Base-by-base conservation (phyloP, 331 rosid species). In the Acacia pycnantha region DNA sequence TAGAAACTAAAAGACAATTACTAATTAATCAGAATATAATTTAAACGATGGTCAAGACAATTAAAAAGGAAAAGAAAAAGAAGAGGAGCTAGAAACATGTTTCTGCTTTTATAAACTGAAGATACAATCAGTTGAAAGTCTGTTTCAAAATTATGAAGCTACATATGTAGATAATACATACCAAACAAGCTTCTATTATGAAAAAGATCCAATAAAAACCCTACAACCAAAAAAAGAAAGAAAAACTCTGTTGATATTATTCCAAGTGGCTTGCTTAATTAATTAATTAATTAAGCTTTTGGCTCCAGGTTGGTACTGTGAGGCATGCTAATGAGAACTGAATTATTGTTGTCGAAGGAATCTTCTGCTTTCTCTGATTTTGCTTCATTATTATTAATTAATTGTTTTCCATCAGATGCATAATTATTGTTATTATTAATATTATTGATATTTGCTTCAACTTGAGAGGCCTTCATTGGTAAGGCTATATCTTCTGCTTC, bases 401-500 rank as follows among this genome's bases (percentile, higher is more conserved):
- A 86, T 83, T 88, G 88, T 27, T 79, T 74, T 44, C 83, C 82
- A 77, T 65, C 78, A 11, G 33, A 26, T 61, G 68, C 37, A 61
- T 11, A 61, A 12, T 26, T 71, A 72, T 6, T 71, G 21, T 73
- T 22, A 4, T 22, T 56, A 22, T 56, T 58, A 64, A 84, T 73
- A 71, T 47, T 4, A 3, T 2, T 19, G 4, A 6, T 62, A 43
- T 76, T 81, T 15, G 64, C 77, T 61, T 87, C 81, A 41, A 81
- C 47, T 11, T 71, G 87, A 70, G 85, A 77, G 74, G 68, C 79
- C 78, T 93, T 93, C 16, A 88, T 15, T 0, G 82, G 89, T 56
- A 90, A 87, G 8, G 94, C 89, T 73, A 81, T 87, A 64, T 92
- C 89, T 53, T 59, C 33, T 59, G 5, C 27, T 56, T 88, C 86